Conservation (phyloP, 768 basidiomycete species). For the Kondoa subrosea region DNA sequence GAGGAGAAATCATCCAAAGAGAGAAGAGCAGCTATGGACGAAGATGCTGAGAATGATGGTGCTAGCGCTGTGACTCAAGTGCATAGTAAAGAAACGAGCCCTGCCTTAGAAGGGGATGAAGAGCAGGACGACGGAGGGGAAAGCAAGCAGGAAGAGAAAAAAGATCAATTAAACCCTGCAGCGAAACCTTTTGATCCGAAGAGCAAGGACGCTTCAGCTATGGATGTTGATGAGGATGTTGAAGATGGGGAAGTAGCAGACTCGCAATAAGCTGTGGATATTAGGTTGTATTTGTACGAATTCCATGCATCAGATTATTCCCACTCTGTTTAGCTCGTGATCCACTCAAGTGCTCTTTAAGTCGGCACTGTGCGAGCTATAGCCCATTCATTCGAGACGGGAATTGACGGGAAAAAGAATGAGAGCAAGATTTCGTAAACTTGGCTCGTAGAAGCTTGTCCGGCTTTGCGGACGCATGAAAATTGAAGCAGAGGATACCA, state of each 20-base stretch:
- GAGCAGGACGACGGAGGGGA: neutral
- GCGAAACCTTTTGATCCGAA: neutral
- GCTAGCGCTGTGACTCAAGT: neutral
- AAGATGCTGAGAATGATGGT: neutral
- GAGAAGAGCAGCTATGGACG: slow-evolving; percentile 11
- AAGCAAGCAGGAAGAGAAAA: neutral
- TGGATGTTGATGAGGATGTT: neutral
- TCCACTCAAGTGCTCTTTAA: too few relatives aligned
- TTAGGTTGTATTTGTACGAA: neutral
- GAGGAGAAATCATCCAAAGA: slow-evolving; percentile 18
- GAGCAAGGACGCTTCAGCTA: neutral
- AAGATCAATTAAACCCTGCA: neutral
- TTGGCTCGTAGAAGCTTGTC: too few relatives aligned
- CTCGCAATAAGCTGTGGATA: neutral
- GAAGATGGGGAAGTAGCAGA: neutral
- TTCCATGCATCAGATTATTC: neutral
- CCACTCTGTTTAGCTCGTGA: too few relatives aligned
- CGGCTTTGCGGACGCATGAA: too few relatives aligned
- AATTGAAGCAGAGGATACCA: too few relatives aligned
- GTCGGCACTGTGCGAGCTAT: too few relatives aligned
- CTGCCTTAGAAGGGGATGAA: neutral
- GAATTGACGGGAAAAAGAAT: too few relatives aligned
- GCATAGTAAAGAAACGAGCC: neutral
- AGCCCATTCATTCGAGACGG: too few relatives aligned
- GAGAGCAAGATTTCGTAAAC: too few relatives aligned